Evolutionary conservation across 257 asterid genomes (phyloP).

Genomic region (Lycium ferocissimum): DNA sequence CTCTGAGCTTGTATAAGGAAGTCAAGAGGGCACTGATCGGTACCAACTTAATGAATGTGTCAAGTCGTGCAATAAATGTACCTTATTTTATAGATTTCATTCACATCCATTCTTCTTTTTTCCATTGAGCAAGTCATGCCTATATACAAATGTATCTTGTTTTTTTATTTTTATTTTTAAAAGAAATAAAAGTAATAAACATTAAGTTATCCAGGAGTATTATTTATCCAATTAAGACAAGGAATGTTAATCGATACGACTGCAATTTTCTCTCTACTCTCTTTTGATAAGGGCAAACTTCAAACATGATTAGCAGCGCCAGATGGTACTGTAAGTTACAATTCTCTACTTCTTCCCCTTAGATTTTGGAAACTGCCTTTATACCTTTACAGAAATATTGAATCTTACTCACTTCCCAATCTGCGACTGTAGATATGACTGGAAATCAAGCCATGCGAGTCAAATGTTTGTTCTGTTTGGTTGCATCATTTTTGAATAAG

Average conservation of each 20-base stretch:
- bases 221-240: not conserved
- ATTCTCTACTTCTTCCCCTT: not conserved
- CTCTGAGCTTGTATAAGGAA: not conserved
- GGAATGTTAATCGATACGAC: not conserved
- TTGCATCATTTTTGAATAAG: slow-evolving; percentile 14
- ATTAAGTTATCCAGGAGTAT: not conserved
- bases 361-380: not conserved
- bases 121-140: not conserved
- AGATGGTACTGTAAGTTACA: not conserved
- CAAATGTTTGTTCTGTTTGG: slow-evolving; percentile 15
- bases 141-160: not conserved
- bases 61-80: not conserved
- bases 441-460: slow-evolving; percentile 9
- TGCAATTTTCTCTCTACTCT: not conserved
- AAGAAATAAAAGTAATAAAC: not conserved
- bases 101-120: not conserved
- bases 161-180: not conserved
- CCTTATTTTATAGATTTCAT: slow-evolving; percentile 10
- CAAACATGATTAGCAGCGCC: not conserved
- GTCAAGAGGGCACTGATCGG: not conserved
- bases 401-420: not conserved
- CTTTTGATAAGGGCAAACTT: not conserved
- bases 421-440: not conserved
- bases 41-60: not conserved
- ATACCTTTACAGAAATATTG: not conserved